Conservation (phyloP, 352 stramenopile genomes). For the Phytophthora lateralis region DNA sequence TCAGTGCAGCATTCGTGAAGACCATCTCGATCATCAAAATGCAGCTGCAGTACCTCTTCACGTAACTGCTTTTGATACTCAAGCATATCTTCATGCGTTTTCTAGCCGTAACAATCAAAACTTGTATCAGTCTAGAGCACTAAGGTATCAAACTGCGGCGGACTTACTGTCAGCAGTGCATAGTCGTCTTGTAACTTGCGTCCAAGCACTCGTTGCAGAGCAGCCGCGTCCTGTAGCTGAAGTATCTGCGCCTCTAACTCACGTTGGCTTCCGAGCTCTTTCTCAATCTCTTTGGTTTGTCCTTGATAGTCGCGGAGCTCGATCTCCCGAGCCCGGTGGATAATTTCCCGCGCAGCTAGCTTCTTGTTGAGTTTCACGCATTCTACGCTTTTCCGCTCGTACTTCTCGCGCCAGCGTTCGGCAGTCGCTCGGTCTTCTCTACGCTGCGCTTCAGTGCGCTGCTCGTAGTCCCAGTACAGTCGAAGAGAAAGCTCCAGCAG, state of each 20-base stretch:
- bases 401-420: conserved; percentile 56
- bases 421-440: conserved; percentile 50
- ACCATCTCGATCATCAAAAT: background rate
- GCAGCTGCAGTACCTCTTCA: conserved; percentile 40
- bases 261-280: conserved; percentile 37
- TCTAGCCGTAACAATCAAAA: conserved; percentile 21
- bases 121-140: background rate
- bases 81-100: conserved; percentile 52
- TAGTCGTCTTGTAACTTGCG: conserved; percentile 41
- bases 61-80: conserved; percentile 46
- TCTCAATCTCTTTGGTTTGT: conserved; percentile 46
- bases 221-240: conserved; percentile 41
- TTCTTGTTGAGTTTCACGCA: conserved; percentile 55
- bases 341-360: conserved; percentile 58
- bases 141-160: background rate
- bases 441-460: conserved; percentile 52
- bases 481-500: conserved; percentile 71
- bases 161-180: conserved; percentile 38
- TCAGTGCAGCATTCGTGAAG: background rate
- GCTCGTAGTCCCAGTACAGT: conserved; percentile 77
- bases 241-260: conserved; percentile 50
- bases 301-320: conserved; percentile 53
- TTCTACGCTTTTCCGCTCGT: conserved; percentile 49
- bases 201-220: conserved; percentile 36
- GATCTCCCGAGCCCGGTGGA: conserved; percentile 55